Percentiles rank a stretch among this genome's conserved stretches.
Evolutionary conservation across 164 flowering plant species (phyloP).

Genomic region (Stephania yunnanensis): DNA sequence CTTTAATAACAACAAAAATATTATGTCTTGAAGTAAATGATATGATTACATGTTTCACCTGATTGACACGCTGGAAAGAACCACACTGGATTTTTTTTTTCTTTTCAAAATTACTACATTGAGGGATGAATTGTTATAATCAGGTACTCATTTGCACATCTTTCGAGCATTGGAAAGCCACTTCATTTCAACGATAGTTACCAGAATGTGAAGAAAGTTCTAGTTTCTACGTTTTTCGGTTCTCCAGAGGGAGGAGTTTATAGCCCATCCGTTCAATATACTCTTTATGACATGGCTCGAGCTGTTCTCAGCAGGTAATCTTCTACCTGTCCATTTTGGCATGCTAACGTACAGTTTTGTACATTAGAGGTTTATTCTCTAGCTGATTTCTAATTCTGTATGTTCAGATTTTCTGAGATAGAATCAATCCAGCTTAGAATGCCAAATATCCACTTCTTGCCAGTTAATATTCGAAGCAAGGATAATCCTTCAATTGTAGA

Average conservation of each 20-base stretch:
- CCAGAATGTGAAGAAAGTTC: constrained; percentile 54
- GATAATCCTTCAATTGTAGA: constrained; percentile 61
- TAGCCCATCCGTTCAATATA: constrained; percentile 91
- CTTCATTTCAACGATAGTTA: constrained; percentile 54
- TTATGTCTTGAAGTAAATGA: background rate
- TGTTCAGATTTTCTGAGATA: constrained; percentile 68
- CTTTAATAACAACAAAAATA: background rate
- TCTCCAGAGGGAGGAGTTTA: constrained; percentile 76
- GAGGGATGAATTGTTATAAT: constrained; percentile 12
- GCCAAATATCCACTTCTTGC: constrained; percentile 97
- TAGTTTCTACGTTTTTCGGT: constrained; percentile 79
- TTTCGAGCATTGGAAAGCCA: constrained; percentile 35
- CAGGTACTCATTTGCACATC: constrained; percentile 62
- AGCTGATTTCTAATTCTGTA: constrained; percentile 6
- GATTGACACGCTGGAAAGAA: too few relatives aligned
- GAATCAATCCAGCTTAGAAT: constrained; percentile 66
- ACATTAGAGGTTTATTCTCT: background rate
- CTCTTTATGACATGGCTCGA: constrained; percentile 76
- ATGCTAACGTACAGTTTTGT: background rate
- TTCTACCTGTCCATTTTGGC: background rate
- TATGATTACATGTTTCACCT: too few relatives aligned
- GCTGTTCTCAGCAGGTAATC: constrained; percentile 73
- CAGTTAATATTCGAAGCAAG: constrained; percentile 76
- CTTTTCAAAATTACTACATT: background rate
- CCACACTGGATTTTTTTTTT: background rate